Evolutionary conservation across 805 yeast species (phyloP).

Genomic region (Kodamaea kaohsiungensis): DNA sequence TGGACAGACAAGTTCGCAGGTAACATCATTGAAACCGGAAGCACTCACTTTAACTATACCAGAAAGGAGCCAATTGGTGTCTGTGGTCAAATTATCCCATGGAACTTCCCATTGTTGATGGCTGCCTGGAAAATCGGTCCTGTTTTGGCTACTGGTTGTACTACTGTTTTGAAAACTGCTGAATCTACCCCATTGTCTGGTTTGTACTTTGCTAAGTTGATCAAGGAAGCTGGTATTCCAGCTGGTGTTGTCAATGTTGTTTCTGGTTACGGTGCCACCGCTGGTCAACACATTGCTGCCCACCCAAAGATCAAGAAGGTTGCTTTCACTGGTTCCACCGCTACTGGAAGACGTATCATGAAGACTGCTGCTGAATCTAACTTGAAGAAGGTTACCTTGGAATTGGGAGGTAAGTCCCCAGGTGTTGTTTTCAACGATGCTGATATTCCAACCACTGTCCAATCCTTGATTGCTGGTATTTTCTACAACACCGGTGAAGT

Average conservation of each 20-base stretch:
- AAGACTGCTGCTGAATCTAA: conserved; percentile 74
- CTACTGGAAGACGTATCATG: conserved; percentile 83
- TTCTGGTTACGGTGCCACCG: conserved; percentile 82
- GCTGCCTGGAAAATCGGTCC: conserved; percentile 95
- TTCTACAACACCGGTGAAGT: conserved; percentile 95
- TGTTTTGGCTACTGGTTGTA: conserved; percentile 87
- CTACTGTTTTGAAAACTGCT: conserved; percentile 85
- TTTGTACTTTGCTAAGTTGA: conserved; percentile 65
- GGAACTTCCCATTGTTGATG: conserved; percentile 96
- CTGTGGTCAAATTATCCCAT: conserved; percentile 93
- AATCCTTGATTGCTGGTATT: conserved; percentile 77
- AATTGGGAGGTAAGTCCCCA: conserved; percentile 97
- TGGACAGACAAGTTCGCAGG: conserved; percentile 89
- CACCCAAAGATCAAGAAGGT: conserved; percentile 85
- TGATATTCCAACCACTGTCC: conserved; percentile 71
- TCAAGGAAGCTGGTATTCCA: conserved; percentile 85
- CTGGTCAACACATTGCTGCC: conserved; percentile 76
- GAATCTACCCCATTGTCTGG: conserved; percentile 92
- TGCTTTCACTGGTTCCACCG: conserved; percentile 95
- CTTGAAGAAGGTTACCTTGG: conserved; percentile 89
- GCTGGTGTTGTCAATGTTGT: conserved; percentile 87
- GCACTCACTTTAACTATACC: conserved; percentile 71
- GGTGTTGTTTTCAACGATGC: conserved; percentile 86
- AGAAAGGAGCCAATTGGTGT: conserved; percentile 92
- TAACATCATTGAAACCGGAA: conserved; percentile 71